A percentile compares a stretch with the other conserved stretches of the same genome.
Evolutionary conservation across 768 basidiomycete species (phyloP).

Genomic region (Cystofilobasidium ferigula): DNA sequence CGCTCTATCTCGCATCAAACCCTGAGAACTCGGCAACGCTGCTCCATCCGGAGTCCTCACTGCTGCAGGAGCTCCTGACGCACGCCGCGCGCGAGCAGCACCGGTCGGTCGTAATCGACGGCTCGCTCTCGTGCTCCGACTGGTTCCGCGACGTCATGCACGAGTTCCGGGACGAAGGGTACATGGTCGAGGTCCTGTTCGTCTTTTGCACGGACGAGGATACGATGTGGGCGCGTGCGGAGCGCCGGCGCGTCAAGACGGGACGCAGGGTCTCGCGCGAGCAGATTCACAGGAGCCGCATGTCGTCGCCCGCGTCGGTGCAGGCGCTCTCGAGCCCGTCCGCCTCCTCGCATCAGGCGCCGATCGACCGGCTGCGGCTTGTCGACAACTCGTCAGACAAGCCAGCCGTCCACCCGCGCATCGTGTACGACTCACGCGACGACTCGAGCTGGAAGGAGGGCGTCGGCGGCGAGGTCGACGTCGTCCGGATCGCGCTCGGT

Average conservation of each 20-base stretch:
- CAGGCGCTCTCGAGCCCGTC: slow-evolving; percentile 27
- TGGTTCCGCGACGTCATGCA: slow-evolving; percentile 33
- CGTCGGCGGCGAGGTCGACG: slow-evolving; percentile 2
- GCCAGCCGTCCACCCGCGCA: slow-evolving; percentile 6
- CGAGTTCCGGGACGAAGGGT: slow-evolving; percentile 22
- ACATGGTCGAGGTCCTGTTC: slow-evolving; percentile 33
- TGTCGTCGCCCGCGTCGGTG: slow-evolving; percentile 26
- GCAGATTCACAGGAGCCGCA: slow-evolving; percentile 24
- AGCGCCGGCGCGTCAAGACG: slow-evolving; percentile 29
- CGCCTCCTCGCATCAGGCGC: slow-evolving; percentile 17
- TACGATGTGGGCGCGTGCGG: slow-evolving; percentile 30
- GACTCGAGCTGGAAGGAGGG: slow-evolving; percentile 28
- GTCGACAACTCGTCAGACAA: slow-evolving; percentile 33
- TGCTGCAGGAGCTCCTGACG: slow-evolving; percentile 33
- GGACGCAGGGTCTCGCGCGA: slow-evolving; percentile 26
- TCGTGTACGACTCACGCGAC: slow-evolving; percentile 33
- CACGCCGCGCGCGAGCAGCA: slow-evolving; percentile 26
- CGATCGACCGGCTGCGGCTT: slow-evolving; percentile 30
- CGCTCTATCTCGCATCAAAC: slow-evolving; percentile 28
- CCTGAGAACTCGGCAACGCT: slow-evolving; percentile 25
- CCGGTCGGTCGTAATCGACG: slow-evolving; percentile 32
- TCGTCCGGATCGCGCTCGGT: slow-evolving; percentile 9
- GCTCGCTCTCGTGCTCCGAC: slow-evolving; percentile 30
- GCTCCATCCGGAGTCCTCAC: slow-evolving; percentile 33
- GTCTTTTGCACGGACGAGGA: slow-evolving; percentile 31